Percentiles rank a stretch among this genome's conserved stretches.
These are phyloP conservation scores for Annulohypoxylon stygium DNA, from an alignment of 495 filamentous ascomycete species.

Conservation along the genomic window DNA sequence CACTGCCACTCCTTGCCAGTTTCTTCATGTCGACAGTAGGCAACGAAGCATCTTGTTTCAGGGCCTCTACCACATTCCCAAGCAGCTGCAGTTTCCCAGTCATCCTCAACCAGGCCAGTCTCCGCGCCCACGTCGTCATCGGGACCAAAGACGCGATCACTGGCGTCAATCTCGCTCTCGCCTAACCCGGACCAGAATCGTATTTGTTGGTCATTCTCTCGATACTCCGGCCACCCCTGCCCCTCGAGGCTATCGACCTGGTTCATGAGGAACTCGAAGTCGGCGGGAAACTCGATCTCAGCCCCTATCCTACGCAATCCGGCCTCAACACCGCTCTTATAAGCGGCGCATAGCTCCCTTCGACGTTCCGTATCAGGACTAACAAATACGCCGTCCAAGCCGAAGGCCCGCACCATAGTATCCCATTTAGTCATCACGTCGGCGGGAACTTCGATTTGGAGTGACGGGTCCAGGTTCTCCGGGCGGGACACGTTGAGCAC, in stretches of 20 bases:
- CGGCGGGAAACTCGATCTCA: background rate
- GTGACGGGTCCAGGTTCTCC: constrained; percentile 2
- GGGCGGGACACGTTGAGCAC: constrained; percentile 1
- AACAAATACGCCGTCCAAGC: constrained; percentile 8
- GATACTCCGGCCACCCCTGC: constrained; percentile 31
- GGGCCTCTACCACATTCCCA: constrained; percentile 31
- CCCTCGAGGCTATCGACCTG: constrained; percentile 18
- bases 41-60: constrained; percentile 18
- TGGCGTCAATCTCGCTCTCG: constrained; percentile 1
- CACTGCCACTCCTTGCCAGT: constrained; percentile 16
- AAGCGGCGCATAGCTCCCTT: background rate
- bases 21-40: constrained; percentile 25
- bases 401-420: constrained; percentile 16
- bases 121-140: constrained; percentile 2
- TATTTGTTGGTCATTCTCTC: constrained; percentile 17
- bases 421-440: constrained; percentile 26
- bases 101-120: background rate
- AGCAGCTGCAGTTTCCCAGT: constrained; percentile 10
- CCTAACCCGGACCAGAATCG: constrained; percentile 31
- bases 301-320: background rate
- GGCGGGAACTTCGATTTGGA: constrained; percentile 8
- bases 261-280: constrained; percentile 21
- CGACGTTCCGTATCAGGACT: background rate
- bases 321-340: constrained; percentile 6
- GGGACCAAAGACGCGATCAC: background rate